phyloP scores from a whole-genome alignment of 331 rosid species.

The Arachis monticola region DNA sequence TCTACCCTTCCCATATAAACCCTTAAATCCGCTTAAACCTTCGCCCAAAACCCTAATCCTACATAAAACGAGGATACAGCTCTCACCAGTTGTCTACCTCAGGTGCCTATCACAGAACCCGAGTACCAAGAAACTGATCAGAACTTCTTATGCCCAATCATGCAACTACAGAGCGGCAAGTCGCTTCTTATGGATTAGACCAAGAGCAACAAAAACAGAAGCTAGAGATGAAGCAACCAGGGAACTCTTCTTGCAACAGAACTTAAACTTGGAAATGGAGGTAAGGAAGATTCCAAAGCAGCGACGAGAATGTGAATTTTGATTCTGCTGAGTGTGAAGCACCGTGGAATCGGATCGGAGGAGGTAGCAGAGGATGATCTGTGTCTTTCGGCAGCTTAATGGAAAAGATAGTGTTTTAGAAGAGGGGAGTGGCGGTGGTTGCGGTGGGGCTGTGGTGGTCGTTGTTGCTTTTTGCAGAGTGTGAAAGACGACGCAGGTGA shows the following conservation, averaged over 20 bases:
- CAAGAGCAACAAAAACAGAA: constrained; percentile 8
- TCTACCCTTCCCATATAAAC: constrained; percentile 39
- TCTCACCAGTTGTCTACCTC: constrained; percentile 29
- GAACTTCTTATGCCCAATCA: constrained; percentile 33
- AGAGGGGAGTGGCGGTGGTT: constrained; percentile 24
- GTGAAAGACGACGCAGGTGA: constrained; percentile 43
- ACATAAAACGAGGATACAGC: constrained; percentile 1
- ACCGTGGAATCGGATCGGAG: constrained; percentile 31
- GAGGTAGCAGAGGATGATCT: constrained; percentile 6
- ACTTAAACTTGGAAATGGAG: constrained; percentile 32
- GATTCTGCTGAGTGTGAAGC: constrained; percentile 25
- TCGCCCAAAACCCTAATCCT: constrained; percentile 45
- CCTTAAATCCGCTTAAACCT: constrained; percentile 44
- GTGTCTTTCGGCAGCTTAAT: constrained; percentile 6
- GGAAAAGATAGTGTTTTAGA: constrained; percentile 22
- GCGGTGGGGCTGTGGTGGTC: constrained; percentile 29
- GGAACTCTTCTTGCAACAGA: background rate
- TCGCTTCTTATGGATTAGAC: background rate
- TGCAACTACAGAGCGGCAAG: constrained; percentile 31
- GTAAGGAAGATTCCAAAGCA: constrained; percentile 28
- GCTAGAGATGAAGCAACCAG: constrained; percentile 12
- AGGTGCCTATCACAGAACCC: constrained; percentile 14
- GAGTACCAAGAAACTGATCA: constrained; percentile 37
- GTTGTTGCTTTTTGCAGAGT: constrained; percentile 44
- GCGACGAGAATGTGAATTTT: constrained; percentile 32